Evolutionary conservation across 306 rosid genomes (phyloP), one percentile per base, ranked within the genome.

Genomic region (Cyclanthera cordifolia): DNA sequence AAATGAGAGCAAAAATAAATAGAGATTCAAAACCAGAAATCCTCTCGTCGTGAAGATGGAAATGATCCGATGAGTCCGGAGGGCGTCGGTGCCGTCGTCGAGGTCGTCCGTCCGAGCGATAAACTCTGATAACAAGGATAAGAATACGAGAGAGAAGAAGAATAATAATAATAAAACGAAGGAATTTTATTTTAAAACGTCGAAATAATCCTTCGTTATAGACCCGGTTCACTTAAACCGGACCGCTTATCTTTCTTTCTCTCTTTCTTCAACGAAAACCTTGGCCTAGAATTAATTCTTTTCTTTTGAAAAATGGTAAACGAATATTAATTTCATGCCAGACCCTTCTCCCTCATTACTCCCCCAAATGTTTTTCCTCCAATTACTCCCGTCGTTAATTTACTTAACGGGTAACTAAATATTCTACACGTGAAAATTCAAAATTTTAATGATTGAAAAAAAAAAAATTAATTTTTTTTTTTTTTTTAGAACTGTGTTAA

Each of bases 41-140:
- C n/a, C 0, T 17, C 17, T 28, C 10, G 23, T 43, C 21, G 25
- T 15, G 65, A 28, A 57, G 50, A 24, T 12, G 49, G 49, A 51
- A 3, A 24, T 34, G 74, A 56, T 54, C 51, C 67, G 63, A 17
- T 71, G 28, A 27, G 51, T 54, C 66, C 37, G 11, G 25, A 9
- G 6, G 37, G 53, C 66, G 65, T 54, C 61, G 74, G 63, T 53
- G 63, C 73, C 63, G 73, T 53, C 52, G 73, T 70, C 52, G 0
- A 70, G 73, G 65, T 37, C 53, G 73, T 37, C 51, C 63, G 73
- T 53, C 51, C 23, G n/a, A 37, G 63, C 52, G 63, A 70, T 30
- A 55, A 70, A 70, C 64, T 70, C 65, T 53, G 73, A 70, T 57
- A 57, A 57, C 21, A 19, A 37, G 53, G 34, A 37, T 52, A 70